Conservation (phyloP, 169 alveolate genomes). For the Eimeria sp. region DNA sequence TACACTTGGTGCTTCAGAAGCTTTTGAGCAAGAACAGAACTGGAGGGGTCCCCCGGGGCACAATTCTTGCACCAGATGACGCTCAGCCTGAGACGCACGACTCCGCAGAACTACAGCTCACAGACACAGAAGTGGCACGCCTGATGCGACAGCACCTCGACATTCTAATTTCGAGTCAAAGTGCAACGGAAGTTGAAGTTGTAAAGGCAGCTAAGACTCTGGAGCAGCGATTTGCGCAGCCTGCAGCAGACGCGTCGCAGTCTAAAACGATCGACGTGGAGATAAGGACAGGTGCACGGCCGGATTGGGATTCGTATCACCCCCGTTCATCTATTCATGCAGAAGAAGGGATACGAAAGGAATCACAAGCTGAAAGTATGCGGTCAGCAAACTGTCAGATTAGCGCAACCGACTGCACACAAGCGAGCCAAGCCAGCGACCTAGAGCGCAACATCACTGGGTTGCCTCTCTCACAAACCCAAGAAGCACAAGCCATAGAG, state of each 20-base stretch:
- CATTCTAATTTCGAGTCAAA: not conserved
- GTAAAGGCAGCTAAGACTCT: slow-evolving; percentile 15
- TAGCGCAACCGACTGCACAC: not conserved
- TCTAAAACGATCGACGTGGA: not conserved
- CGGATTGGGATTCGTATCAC: not conserved
- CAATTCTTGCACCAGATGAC: not conserved
- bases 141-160: slow-evolving; percentile 70
- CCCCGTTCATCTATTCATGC: not conserved
- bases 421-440: slow-evolving; percentile 5
- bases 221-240: slow-evolving; percentile 7
- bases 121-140: slow-evolving; percentile 58
- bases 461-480: slow-evolving; percentile 29
- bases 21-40: not conserved
- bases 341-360: not conserved
- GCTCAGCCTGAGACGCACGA: not conserved
- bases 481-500: not conserved
- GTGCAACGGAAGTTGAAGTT: slow-evolving; percentile 28
- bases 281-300: not conserved
- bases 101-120: not conserved
- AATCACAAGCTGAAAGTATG: no score
- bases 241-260: not conserved
- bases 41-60: not conserved
- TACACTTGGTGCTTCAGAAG: slow-evolving; percentile 49
- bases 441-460: slow-evolving; percentile 31
- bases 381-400: no score